Evolutionary conservation across 441 rosid species (phyloP).

Genomic region (Isatis lusitanica): DNA sequence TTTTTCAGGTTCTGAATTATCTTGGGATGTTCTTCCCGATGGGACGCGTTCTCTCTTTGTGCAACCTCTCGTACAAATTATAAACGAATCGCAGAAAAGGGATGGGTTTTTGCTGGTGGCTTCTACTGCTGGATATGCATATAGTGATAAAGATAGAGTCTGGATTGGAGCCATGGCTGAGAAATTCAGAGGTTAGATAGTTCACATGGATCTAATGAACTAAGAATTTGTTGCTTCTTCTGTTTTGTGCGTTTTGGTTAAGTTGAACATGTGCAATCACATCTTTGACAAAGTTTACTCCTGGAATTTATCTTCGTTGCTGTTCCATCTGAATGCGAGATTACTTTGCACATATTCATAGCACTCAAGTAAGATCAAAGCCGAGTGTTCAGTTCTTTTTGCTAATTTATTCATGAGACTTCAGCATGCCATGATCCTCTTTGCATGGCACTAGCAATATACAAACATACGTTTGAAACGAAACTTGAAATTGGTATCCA

Average conservation of each 20-base stretch:
- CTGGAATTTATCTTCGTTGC: background rate
- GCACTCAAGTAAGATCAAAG: background rate
- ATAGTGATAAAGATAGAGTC: slow-evolving; percentile 72
- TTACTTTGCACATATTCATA: background rate
- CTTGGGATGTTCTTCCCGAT: slow-evolving; percentile 51
- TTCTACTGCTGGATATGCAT: slow-evolving; percentile 71
- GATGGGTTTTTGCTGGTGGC: slow-evolving; percentile 72
- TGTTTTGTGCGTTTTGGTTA: background rate
- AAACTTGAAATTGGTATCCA: background rate
- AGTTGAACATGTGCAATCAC: background rate
- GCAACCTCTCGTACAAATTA: slow-evolving; percentile 50
- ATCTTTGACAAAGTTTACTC: background rate
- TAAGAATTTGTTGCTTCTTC: background rate
- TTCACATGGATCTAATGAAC: slow-evolving; percentile 28
- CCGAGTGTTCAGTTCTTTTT: background rate
- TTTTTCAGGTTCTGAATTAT: slow-evolving; percentile 52
- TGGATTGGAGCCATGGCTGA: slow-evolving; percentile 76
- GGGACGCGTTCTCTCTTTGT: slow-evolving; percentile 47
- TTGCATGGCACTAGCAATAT: background rate
- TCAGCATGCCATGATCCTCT: background rate
- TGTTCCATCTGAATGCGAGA: background rate
- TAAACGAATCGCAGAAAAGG: slow-evolving; percentile 29
- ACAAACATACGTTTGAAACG: background rate
- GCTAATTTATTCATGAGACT: background rate
- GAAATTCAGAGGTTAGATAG: slow-evolving; percentile 58